Evolutionary conservation across 2,329 filamentous ascomycete species (phyloP), one percentile per base, ranked within the genome.

Genomic region (Epichloe bromicola): DNA sequence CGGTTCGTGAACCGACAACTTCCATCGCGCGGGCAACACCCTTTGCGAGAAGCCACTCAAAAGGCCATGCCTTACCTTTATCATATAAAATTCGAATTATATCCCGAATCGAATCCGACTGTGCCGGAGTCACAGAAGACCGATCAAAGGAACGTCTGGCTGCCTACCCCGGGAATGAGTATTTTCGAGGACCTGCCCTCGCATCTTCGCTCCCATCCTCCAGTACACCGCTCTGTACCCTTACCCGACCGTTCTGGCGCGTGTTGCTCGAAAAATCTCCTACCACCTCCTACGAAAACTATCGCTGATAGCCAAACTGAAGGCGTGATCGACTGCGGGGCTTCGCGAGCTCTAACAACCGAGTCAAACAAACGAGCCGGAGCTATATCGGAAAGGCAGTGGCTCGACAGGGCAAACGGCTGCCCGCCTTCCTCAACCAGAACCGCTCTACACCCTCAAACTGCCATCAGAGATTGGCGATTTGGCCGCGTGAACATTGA

Each of bases 401-500:
- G 63, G 61, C 63, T 66, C 20, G 63, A 69, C 43, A 65, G 70
- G 53, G 63, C 66, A 1, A 59, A 63, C 34, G 72, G 67, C 60
- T 68, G 64, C 57, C 74, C 64, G 49, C 71, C 63, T 58, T 74
- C 73, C 41, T 61, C 66, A 12, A 65, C 72, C 3, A 64, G 60
- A 37, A 65, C 70, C 15, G 72, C 71, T 3, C 69, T 78, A 50
- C 67, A 69, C 15, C 73, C 73, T 2, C 63, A 69, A 53, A 73
- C 68, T 42, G 79, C 79, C 2, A 67, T 69, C 3, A 70, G 67
- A 50, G 91, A 97, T 66, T 91, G 87, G 83, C 77, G 93, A 49
- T 88, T 94, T 64, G 86, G 85, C 43, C 74, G 73, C n/a, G 76
- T 97, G 49, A 79, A 76, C 50, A 80, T 96, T 41, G 82, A 91